These are phyloP conservation scores for Schizopora paradoxa DNA, from an alignment of 1,284 basidiomycete species.

Conservation along the genomic window DNA sequence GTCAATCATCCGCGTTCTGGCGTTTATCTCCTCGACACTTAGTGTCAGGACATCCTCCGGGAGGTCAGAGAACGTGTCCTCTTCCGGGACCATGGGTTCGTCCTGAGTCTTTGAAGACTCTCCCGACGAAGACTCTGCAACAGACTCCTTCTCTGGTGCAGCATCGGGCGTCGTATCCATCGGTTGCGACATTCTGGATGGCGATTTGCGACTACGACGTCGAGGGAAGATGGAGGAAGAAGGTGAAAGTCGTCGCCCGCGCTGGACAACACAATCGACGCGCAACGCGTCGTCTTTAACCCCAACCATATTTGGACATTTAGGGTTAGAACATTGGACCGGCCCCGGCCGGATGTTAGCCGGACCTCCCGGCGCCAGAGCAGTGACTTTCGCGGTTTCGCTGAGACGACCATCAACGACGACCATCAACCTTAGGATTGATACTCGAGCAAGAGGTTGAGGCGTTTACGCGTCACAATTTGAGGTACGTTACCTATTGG, in stretches of 20 bases:
- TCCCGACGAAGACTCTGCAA: too few species aligned
- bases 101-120: too few species aligned
- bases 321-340: too few species aligned
- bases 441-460: too few species aligned
- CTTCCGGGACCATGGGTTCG: conserved; percentile 29
- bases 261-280: conserved; percentile 8
- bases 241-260: background rate
- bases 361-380: too few species aligned
- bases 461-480: too few species aligned
- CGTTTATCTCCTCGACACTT: conserved; percentile 78
- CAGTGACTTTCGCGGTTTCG: too few species aligned
- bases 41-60: conserved; percentile 73
- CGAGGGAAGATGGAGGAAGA: background rate
- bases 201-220: conserved; percentile 2
- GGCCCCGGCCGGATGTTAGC: too few species aligned
- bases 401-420: too few species aligned
- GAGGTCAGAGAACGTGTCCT: conserved; percentile 80
- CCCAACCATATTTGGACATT: too few species aligned
- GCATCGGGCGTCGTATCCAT: conserved; percentile 27
- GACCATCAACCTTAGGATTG: too few species aligned
- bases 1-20: conserved; percentile 85
- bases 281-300: conserved; percentile 7
- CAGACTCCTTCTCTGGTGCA: conserved; percentile 12
- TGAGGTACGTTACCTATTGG: too few species aligned
- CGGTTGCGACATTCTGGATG: conserved; percentile 6